These are phyloP conservation scores for Phytophthora idaei DNA, from an alignment of 352 stramenopile genomes.

Conservation along the genomic window DNA sequence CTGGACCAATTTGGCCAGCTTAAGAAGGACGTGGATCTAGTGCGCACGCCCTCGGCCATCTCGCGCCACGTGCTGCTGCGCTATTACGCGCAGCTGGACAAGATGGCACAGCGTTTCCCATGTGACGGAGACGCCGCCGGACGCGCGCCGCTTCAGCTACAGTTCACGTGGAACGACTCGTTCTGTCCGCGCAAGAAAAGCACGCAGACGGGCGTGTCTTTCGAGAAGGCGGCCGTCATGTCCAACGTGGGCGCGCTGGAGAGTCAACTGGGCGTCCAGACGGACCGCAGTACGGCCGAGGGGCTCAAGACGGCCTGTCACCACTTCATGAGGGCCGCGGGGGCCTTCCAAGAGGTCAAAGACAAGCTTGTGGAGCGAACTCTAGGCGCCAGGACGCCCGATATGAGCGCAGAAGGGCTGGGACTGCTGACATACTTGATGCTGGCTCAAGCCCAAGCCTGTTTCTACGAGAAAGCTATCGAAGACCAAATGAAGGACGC, in stretches of 20 bases:
- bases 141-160: constrained; percentile 46
- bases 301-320: constrained; percentile 85
- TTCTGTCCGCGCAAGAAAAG: constrained; percentile 90
- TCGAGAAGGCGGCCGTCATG: constrained; percentile 84
- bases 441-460: constrained; percentile 88
- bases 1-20: constrained; percentile 60
- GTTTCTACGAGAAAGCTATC: constrained; percentile 92
- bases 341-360: constrained; percentile 71
- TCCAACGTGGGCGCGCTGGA: constrained; percentile 89
- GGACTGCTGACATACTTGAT: constrained; percentile 75
- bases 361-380: constrained; percentile 55
- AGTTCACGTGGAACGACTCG: constrained; percentile 92
- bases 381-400: constrained; percentile 49
- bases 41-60: constrained; percentile 71
- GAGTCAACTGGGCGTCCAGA: constrained; percentile 82
- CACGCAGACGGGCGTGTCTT: constrained; percentile 62
- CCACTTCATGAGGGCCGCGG: constrained; percentile 87
- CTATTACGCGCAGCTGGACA: constrained; percentile 80
- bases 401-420: constrained; percentile 73
- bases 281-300: constrained; percentile 70
- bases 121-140: constrained; percentile 27
- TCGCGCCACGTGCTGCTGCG: constrained; percentile 72
- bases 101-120: constrained; percentile 69
- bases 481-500: constrained; percentile 87
- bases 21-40: constrained; percentile 71